Evolutionary conservation across 2,329 filamentous ascomycete species (phyloP).

Genomic region (Pezicula neosporulosa): DNA sequence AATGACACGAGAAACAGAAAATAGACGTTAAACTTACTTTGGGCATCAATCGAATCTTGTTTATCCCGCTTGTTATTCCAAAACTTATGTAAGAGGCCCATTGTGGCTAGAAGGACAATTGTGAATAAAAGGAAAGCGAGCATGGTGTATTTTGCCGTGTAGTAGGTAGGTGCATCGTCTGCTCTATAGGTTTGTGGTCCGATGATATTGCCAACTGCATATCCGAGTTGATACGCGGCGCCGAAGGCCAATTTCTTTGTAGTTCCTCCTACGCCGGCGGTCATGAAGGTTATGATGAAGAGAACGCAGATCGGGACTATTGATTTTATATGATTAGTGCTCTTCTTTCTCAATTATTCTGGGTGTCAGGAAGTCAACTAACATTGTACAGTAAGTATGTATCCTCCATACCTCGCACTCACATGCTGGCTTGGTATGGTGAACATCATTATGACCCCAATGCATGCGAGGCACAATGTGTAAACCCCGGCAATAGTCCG

Average conservation of each 20-base stretch:
- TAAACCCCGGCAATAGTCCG: not conserved
- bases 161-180: slow-evolving; percentile 44
- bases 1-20: not conserved
- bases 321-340: not conserved
- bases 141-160: not conserved
- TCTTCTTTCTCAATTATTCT: not conserved
- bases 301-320: not conserved
- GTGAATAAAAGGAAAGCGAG: not conserved
- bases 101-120: not conserved
- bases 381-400: not conserved
- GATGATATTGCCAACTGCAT: slow-evolving; percentile 48
- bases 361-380: not conserved
- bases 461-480: not conserved
- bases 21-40: not conserved
- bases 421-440: not conserved
- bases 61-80: not conserved
- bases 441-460: not conserved
- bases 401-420: not conserved
- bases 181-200: slow-evolving; percentile 52
- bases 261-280: not conserved
- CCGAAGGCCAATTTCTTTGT: not conserved
- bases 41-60: not conserved
- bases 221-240: slow-evolving; percentile 12
- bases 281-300: slow-evolving; percentile 1
- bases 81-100: not conserved